phyloP scores from a whole-genome alignment of 805 yeast genomes.

The Yarrowia sp. region DNA sequence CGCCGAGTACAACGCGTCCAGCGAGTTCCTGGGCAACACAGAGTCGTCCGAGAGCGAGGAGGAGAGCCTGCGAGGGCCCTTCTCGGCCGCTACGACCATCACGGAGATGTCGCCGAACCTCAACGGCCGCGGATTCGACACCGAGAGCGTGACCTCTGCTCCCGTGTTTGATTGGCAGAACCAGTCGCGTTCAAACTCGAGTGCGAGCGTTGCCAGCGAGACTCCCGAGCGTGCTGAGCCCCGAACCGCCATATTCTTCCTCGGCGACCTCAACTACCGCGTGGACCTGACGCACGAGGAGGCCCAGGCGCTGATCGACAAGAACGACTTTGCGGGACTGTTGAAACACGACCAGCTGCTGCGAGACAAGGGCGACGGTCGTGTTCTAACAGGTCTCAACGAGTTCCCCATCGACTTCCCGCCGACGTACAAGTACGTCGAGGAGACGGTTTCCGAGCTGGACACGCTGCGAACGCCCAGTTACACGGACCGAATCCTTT shows the following conservation, averaged over 20 bases:
- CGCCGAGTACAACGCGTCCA: slow-evolving; percentile 14
- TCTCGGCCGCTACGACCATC: slow-evolving; percentile 1
- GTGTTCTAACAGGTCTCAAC: slow-evolving; percentile 46
- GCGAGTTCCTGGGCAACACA: slow-evolving; percentile 11
- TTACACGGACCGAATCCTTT: slow-evolving; percentile 54
- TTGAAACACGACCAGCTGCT: slow-evolving; percentile 47
- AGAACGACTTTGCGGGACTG: slow-evolving; percentile 40
- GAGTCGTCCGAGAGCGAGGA: slow-evolving; percentile 2
- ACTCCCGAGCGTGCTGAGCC: background rate
- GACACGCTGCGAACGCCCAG: slow-evolving; percentile 49
- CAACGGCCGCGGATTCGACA: background rate
- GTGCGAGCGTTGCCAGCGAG: background rate
- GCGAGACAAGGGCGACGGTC: slow-evolving; percentile 39
- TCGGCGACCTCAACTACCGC: slow-evolving; percentile 60
- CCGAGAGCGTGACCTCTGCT: background rate
- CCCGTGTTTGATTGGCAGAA: background rate
- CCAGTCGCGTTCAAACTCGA: no score
- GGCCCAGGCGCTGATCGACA: slow-evolving; percentile 37
- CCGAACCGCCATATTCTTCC: slow-evolving; percentile 38
- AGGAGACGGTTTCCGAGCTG: slow-evolving; percentile 30
- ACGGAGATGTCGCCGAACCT: slow-evolving; percentile 13
- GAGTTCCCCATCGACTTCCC: slow-evolving; percentile 50
- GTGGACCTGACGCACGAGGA: slow-evolving; percentile 38
- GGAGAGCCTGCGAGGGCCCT: background rate
- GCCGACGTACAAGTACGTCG: slow-evolving; percentile 53